Base-by-base conservation (phyloP, 73 alveolate species). In the Urostyla sp. region DNA sequence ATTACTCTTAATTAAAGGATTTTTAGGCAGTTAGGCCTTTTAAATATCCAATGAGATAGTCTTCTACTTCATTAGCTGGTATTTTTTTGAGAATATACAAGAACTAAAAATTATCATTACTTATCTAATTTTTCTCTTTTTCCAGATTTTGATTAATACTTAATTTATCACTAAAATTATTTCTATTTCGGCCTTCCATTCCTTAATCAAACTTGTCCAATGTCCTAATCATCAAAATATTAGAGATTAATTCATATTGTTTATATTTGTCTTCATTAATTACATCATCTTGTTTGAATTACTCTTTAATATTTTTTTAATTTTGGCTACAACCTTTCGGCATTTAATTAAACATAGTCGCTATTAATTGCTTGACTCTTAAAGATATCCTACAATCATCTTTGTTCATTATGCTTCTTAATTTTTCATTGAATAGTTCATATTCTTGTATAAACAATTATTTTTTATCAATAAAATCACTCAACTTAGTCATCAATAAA, bases 301-400 rank as follows among this genome's bases (percentile, higher is more conserved):
- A 74, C 18, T 60, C 74, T 49, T 73, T 61, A 32, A 52, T 52
- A 38, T 28, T 20, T 31, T 73, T 73, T 48, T 73, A 35, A 21
- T 59, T 73, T 48, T 52, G 50, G 3, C 31, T 59, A 73, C 85
- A 73, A 15, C 75, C 75, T 27, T n/a, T 5, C 8, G 56, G 48
- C 57, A 57, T 73, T 58, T 73, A 52, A 31, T 51, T 60, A 18
- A 73, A 60, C 85, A 73, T 51, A 38, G 50, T 73, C 52, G 50
- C 53, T 2, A 73, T 40, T 31, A 73, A 24, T 27, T 52, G 58
- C 26, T 48, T 24, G 4, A 73, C 60, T 50, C 85, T 50, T 18
- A 5, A 3, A 2, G 59, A 27, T 1, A 52, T 21, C 4, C 50
- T 63, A 21, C 18, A 15, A 63, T 63, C 79, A 1, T 63, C 53